Evolutionary conservation across 257 asterid species (phyloP).

Genomic region (Solanum etuberosum): DNA sequence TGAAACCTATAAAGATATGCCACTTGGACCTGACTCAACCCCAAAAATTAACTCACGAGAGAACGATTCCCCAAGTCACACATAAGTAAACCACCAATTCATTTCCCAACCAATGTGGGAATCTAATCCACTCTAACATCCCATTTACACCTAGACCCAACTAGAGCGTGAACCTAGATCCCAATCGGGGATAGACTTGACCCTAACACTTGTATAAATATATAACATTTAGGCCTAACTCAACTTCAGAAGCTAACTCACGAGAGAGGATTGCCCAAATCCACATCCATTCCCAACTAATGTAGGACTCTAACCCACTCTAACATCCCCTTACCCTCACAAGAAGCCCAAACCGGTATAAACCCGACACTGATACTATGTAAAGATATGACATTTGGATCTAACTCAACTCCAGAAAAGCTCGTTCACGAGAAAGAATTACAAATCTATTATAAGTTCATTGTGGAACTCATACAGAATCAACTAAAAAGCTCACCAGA

Average conservation of each 20-base stretch:
- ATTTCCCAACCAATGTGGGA: not conserved
- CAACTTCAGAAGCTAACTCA: not conserved
- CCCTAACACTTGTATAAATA: not conserved
- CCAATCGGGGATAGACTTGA: not conserved
- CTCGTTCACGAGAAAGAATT: not conserved
- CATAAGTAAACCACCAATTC: not conserved
- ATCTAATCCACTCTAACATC: not conserved
- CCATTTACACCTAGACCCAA: not conserved
- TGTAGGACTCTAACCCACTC: not conserved
- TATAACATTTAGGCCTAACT: not conserved
- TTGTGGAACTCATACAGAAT: not conserved
- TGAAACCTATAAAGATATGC: not conserved
- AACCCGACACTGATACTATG: not conserved
- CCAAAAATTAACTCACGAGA: not conserved
- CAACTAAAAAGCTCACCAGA: slow-evolving; percentile 24
- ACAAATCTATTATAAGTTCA: not conserved
- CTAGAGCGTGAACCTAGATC: not conserved
- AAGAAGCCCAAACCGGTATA: not conserved
- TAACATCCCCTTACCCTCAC: not conserved
- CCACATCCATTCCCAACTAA: not conserved
- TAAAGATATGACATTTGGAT: not conserved
- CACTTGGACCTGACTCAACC: not conserved
- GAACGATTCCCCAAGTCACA: not conserved
- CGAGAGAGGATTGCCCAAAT: not conserved
- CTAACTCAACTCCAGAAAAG: not conserved